Evolutionary conservation across 129 eudicot species (phyloP).

Genomic region (Mikania micrantha): DNA sequence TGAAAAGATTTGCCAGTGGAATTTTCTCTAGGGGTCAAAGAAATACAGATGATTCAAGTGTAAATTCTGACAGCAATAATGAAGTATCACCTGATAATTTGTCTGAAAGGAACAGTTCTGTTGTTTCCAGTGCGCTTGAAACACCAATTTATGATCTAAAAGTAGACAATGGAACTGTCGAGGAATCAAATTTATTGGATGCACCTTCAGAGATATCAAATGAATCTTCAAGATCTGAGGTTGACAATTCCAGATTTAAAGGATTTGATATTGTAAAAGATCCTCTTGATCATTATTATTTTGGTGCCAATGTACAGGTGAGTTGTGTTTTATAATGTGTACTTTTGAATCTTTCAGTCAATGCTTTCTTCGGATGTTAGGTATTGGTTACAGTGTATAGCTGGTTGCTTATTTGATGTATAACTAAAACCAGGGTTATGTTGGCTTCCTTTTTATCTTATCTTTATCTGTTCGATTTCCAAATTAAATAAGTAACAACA

Average conservation of each 20-base stretch:
- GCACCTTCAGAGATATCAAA: constrained; percentile 31
- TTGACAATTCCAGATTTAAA: constrained; percentile 41
- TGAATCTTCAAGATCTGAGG: constrained; percentile 30
- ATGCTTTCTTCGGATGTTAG: background rate
- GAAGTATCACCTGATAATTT: constrained; percentile 24
- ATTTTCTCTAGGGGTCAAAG: constrained; percentile 76
- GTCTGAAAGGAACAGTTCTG: constrained; percentile 24
- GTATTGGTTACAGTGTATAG: background rate
- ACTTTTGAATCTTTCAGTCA: background rate
- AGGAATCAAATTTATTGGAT: constrained; percentile 29
- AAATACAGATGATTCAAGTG: constrained; percentile 30
- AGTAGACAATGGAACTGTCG: constrained; percentile 30
- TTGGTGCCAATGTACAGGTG: constrained; percentile 61
- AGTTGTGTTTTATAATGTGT: constrained; percentile 10
- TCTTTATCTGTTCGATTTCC: background rate
- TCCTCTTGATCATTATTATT: constrained; percentile 78
- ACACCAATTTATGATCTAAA: constrained; percentile 22
- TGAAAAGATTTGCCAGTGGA: constrained; percentile 80
- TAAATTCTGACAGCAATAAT: constrained; percentile 33
- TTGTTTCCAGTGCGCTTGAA: constrained; percentile 25
- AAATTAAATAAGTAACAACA: background rate
- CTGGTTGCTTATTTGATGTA: background rate
- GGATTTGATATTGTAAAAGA: constrained; percentile 85
- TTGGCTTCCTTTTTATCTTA: background rate
- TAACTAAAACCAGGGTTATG: background rate